A percentile compares a stretch with the other conserved stretches of the same genome.
Evolutionary conservation across 2,329 filamentous ascomycete genomes (phyloP).

Genomic region (Gnomoniopsis sp.): DNA sequence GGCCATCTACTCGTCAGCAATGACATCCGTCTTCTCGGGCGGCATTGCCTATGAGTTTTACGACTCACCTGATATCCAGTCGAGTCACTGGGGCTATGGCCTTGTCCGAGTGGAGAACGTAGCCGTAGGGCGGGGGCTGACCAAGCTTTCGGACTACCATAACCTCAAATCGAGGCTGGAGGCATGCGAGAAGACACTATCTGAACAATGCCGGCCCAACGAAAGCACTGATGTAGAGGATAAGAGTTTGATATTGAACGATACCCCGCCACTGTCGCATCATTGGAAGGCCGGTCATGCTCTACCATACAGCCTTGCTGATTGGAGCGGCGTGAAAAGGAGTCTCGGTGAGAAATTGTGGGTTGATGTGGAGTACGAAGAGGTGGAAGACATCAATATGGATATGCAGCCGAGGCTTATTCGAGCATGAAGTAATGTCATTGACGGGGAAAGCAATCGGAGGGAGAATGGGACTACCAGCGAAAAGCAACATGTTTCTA

Average conservation of each 20-base stretch:
- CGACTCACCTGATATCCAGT: constrained; percentile 39
- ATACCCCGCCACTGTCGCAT: constrained; percentile 8
- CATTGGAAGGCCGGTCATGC: constrained; percentile 18
- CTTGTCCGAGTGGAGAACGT: constrained; percentile 33
- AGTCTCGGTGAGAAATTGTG: constrained; percentile 12
- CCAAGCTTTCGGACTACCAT: constrained; percentile 11
- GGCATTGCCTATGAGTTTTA: constrained; percentile 61
- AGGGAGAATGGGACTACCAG: no score
- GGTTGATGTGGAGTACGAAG: constrained; percentile 10
- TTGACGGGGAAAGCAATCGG: background rate
- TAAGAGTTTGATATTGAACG: background rate
- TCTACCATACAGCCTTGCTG: constrained; percentile 11
- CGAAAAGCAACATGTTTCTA: no score
- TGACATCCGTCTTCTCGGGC: constrained; percentile 53
- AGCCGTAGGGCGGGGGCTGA: constrained; percentile 3
- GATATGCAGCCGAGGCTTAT: constrained; percentile 1
- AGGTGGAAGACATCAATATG: constrained; percentile 3
- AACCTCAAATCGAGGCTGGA: constrained; percentile 11
- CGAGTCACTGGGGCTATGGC: constrained; percentile 28
- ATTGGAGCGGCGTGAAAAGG: constrained; percentile 10
- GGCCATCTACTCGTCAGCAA: constrained; percentile 51
- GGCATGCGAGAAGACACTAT: background rate
- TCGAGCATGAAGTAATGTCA: constrained; percentile 6
- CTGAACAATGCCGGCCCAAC: background rate
- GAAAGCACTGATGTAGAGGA: background rate